Base-by-base conservation (phyloP, 495 filamentous ascomycete genomes). In the Alectoria sarmentosa region DNA sequence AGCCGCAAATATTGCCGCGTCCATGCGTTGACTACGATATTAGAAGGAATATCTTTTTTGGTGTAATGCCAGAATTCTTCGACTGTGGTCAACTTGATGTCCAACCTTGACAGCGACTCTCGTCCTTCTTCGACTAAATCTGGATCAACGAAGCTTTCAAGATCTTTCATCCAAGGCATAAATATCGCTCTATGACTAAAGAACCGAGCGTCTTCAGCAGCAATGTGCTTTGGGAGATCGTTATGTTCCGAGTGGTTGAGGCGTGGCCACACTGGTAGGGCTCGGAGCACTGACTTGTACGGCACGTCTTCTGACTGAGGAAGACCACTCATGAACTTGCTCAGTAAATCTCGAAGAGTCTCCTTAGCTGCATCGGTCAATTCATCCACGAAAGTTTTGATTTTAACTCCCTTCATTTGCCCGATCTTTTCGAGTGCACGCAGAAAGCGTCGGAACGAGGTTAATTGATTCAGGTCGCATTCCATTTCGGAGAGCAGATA, bases 241-340 rank as follows among this genome's bases (percentile, higher is more conserved):
- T 1, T 4, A 17, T 4, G 11, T 1, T 61, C n/a, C 1, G 32
- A 26, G 1, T 10, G 30, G 15, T n/a, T 17, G 6, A 55, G 9
- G 8, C 58, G 52, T n/a, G 39, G 62, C 66, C 66, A 68, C 19
- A 68, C 34, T 2, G 66, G 66, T n/a, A 68, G 42, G 28, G 11
- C 19, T 36, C n/a, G 49, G 36, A 66, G 60, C 0, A 17, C 15
- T 11, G n/a, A 3, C 11, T 5, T n/a, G 26, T 58, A 30, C 23
- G 39, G 38, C 30, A 63, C 42, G 32, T 23, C 23, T n/a, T 60
- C n/a, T 14, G 26, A 21, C 13, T 6, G n/a, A 11, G 30, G 13
- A 30, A 32, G 14, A 19, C 54, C 38, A 4, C n/a, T 21, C 10
- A 60, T 7, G 42, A 59, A 58, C 11, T 32, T 44, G 19, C 49